These are phyloP conservation scores for Thalia dealbata DNA, from an alignment of 176 grass and related monocot species.

Conservation along the genomic window DNA sequence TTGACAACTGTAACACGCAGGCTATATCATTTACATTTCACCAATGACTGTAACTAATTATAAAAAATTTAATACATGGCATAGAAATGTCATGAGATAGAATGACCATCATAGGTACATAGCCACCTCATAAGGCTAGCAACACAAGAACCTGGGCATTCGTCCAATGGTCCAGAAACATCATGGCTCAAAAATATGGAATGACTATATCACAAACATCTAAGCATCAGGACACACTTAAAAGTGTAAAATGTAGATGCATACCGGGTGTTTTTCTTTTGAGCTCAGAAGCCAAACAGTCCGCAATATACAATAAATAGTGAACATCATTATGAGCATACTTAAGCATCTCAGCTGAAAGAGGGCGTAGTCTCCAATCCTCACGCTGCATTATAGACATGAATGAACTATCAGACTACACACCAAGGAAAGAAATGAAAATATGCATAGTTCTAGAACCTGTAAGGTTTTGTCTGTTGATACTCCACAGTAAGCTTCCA, in stretches of 20 bases:
- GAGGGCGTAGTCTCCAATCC: constrained; percentile 92
- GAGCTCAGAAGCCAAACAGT: constrained; percentile 72
- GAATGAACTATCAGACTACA: not conserved
- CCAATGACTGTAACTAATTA: too few species aligned
- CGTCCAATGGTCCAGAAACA: not conserved
- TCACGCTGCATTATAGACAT: constrained; percentile 50
- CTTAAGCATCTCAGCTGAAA: constrained; percentile 64
- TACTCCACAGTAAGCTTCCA: constrained; percentile 74
- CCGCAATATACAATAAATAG: constrained; percentile 80
- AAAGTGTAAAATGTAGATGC: constrained; percentile 14
- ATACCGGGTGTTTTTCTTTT: constrained; percentile 53
- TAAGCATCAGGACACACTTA: not conserved
- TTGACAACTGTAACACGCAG: too few species aligned
- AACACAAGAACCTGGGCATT: too few species aligned
- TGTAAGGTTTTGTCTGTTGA: constrained; percentile 83
- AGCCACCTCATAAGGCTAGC: too few species aligned
- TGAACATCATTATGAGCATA: constrained; percentile 83
- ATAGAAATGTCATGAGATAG: too few species aligned
- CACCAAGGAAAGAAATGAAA: not conserved
- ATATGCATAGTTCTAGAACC: constrained; percentile 26
- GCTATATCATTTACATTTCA: too few species aligned
- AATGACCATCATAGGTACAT: too few species aligned
- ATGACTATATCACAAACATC: not conserved
- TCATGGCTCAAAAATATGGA: not conserved
- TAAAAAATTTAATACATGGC: too few species aligned